phyloP scores from a whole-genome alignment of 2,329 filamentous ascomycete species.

The Parastagonospora nodorum region DNA sequence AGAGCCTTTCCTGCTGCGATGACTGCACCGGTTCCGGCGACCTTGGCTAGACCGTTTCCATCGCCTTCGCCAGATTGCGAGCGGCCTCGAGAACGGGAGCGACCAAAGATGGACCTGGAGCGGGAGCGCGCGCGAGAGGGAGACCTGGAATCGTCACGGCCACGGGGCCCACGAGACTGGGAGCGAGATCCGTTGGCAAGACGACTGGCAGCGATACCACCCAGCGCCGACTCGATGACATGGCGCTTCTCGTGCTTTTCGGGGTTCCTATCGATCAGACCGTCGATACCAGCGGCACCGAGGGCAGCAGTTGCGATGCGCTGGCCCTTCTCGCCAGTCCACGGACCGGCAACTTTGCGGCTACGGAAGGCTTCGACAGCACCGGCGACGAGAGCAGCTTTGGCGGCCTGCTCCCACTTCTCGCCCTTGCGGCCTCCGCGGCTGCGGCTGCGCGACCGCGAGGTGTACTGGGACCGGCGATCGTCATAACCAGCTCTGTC shows the following conservation, averaged over 20 bases:
- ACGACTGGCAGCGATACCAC: conserved; percentile 84
- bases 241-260: conserved; percentile 79
- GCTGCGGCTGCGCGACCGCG: conserved; percentile 55
- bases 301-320: conserved; percentile 86
- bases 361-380: conserved; percentile 91
- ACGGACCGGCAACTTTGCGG: conserved; percentile 84
- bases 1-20: conserved; percentile 58
- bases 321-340: conserved; percentile 90
- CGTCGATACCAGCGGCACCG: conserved; percentile 85
- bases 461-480: conserved; percentile 56
- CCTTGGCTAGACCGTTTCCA: conserved; percentile 53
- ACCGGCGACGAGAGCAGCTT: conserved; percentile 86
- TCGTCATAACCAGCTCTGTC: conserved; percentile 38
- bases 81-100: conserved; percentile 52
- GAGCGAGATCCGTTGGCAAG: conserved; percentile 79
- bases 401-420: conserved; percentile 75
- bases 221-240: conserved; percentile 83
- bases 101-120: conserved; percentile 58
- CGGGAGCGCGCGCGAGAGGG: conserved; percentile 60
- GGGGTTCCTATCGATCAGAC: conserved; percentile 69
- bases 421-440: conserved; percentile 60
- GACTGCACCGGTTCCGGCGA: conserved; percentile 55
- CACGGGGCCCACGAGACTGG: conserved; percentile 55
- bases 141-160: conserved; percentile 48
- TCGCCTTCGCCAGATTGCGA: conserved; percentile 54